Conservation (phyloP, 2,329 filamentous ascomycete genomes). For the Biscogniauxia mediterranea region DNA sequence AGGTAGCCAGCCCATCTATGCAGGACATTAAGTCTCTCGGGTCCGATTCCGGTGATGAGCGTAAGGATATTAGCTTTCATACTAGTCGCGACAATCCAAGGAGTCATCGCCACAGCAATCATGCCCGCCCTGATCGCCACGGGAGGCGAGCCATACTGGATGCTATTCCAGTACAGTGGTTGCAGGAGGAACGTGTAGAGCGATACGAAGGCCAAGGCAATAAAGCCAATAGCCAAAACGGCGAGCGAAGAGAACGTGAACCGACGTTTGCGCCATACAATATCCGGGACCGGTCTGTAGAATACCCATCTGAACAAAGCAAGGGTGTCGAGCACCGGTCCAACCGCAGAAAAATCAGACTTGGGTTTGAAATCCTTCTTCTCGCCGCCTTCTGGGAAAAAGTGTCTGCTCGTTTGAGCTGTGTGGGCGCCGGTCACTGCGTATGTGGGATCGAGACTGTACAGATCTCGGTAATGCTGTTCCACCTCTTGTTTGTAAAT, state of each 20-base stretch:
- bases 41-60: constrained; percentile 83
- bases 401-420: constrained; percentile 60
- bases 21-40: constrained; percentile 87
- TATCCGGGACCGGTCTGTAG: constrained; percentile 78
- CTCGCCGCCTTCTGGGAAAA: constrained; percentile 68
- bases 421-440: constrained; percentile 46
- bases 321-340: constrained; percentile 72
- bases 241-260: constrained; percentile 80
- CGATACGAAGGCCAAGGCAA: constrained; percentile 69
- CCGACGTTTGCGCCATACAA: constrained; percentile 64
- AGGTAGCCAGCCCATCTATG: constrained; percentile 91
- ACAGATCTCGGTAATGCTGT: constrained; percentile 57
- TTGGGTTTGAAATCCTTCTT: constrained; percentile 59
- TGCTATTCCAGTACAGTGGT: constrained; percentile 86
- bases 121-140: constrained; percentile 85
- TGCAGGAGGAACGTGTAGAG: constrained; percentile 85
- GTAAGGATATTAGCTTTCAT: constrained; percentile 90
- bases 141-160: constrained; percentile 82
- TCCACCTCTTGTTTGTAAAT: constrained; percentile 81
- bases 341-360: constrained; percentile 73
- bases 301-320: constrained; percentile 87
- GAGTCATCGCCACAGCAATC: constrained; percentile 86
- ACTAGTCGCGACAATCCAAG: constrained; percentile 86
- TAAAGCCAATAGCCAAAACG: constrained; percentile 64
- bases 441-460: constrained; percentile 50